Conservation (phyloP, 345 rosid genomes). For the Acer saccharum region DNA sequence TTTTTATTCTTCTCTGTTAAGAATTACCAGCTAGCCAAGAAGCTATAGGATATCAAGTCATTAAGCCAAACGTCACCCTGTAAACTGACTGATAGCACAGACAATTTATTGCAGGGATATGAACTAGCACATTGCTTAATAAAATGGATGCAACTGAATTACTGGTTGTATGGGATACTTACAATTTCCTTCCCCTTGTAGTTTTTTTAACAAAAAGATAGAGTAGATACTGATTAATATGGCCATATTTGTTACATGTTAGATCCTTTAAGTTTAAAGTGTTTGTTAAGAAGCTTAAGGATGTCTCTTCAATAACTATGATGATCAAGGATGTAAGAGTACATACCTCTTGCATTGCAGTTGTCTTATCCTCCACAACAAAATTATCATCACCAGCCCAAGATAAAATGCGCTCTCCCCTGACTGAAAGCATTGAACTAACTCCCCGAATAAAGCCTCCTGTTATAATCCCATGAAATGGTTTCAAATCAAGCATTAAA, state of each 20-base stretch:
- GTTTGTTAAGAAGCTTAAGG: background rate
- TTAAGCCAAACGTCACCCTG: background rate
- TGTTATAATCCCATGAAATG: conserved; percentile 29
- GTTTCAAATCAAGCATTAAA: conserved; percentile 7
- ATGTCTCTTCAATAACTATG: background rate
- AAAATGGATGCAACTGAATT: background rate
- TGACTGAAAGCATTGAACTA: conserved; percentile 65
- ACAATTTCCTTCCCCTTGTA: background rate
- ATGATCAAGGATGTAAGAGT: background rate
- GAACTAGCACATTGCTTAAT: background rate
- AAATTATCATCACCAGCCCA: conserved; percentile 75
- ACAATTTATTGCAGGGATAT: background rate
- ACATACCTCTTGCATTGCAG: conserved; percentile 58
- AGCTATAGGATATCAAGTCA: background rate
- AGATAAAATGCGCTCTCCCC: conserved; percentile 72
- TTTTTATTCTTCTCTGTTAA: background rate
- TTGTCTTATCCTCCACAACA: conserved; percentile 53
- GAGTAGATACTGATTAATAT: background rate
- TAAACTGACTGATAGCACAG: background rate
- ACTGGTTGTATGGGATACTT: background rate
- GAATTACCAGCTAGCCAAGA: background rate
- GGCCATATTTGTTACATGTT: background rate
- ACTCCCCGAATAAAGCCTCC: conserved; percentile 51
- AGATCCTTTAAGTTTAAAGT: background rate
- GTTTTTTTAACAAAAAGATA: background rate